These are phyloP conservation scores for Candida silvatica DNA, from an alignment of 805 yeast genomes.

Conservation along the genomic window DNA sequence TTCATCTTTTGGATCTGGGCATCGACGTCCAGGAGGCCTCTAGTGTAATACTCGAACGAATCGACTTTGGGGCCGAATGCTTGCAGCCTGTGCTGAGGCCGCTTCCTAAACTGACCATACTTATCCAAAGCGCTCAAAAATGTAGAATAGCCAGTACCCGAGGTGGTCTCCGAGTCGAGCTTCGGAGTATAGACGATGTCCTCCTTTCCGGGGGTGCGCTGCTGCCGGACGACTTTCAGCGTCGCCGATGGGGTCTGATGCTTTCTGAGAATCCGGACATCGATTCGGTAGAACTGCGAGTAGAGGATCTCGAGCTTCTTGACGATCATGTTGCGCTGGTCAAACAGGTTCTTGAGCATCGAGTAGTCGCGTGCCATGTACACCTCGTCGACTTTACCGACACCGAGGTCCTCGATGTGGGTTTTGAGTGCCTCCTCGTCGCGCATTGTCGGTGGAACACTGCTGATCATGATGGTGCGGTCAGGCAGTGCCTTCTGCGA, in stretches of 20 bases:
- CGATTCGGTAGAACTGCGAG: conserved; percentile 32
- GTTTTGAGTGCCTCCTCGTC: conserved; percentile 33
- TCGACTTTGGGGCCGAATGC: conserved; percentile 22
- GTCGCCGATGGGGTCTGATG: conserved; percentile 19
- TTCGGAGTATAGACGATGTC: conserved; percentile 7
- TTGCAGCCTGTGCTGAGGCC: background rate
- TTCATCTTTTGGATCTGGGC: conserved; percentile 27
- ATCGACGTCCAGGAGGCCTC: conserved; percentile 29
- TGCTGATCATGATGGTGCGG: conserved; percentile 46
- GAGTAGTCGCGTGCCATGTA: conserved; percentile 35
- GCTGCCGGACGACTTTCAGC: conserved; percentile 9
- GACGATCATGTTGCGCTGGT: conserved; percentile 24
- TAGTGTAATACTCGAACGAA: conserved; percentile 26
- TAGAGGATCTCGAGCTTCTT: conserved; percentile 32
- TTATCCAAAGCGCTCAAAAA: conserved; percentile 13
- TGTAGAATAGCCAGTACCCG: conserved; percentile 11
- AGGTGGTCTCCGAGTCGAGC: conserved; percentile 1
- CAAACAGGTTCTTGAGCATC: conserved; percentile 31
- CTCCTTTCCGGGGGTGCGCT: background rate
- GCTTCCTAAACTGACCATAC: background rate
- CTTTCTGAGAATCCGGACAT: conserved; percentile 25
- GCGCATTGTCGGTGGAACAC: conserved; percentile 40
- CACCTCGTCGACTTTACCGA: conserved; percentile 46
- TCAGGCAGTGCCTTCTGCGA: conserved; percentile 53
- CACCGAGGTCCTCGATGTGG: conserved; percentile 46